Base-by-base conservation (phyloP, 371 early-diverging fungal species). In the Coemansia linderi region DNA sequence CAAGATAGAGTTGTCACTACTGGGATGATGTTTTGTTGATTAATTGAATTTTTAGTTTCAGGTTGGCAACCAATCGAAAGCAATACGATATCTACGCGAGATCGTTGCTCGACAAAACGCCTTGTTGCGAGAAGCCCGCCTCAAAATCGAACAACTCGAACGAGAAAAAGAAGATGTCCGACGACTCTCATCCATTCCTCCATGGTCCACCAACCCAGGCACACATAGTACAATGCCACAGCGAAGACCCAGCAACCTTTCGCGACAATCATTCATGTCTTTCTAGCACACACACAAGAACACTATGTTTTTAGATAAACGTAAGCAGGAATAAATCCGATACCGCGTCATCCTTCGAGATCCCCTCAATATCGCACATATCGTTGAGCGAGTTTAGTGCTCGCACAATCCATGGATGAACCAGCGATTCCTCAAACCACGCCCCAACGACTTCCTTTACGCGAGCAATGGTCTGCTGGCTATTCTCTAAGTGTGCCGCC, bases 331-430 rank as follows among this genome's bases (percentile, higher is more conserved):
- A 73, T 60, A 77, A 39, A 29, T 73, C 78, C 0, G 58, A 59
- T 8, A 74, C 46, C 6, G 74, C 70, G 17, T 27, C 24, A 19
- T 59, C 54, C 50, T 66, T 69, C 1, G 67, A 43, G 15, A 69
- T 41, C 3, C 29, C 46, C 1, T 38, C 36, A 12, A 46, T 38
- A 1, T 13, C 46, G 44, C 39, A 22, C 63, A 66, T 38, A 7
- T 63, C 67, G 1, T 31, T 17, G 2, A 77, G 64, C 39, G 41
- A 33, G 9, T 50, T 29, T 6, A 77, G 62, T 6, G 78, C 31
- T 9, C 78, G 65, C 2, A 37, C 37, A 43, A 77, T 58, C 78
- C 78, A 77, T 13, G 78, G 78, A 24, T 77, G 78, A 38, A 73
- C 39, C 22, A 9, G 19, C 7, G 8, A 44, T 10, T 56, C 59